A percentile compares a stretch with the other conserved stretches of the same genome.
phyloP scores from a whole-genome alignment of 208 protist genomes.

The Acanthamoeba sp. region DNA sequence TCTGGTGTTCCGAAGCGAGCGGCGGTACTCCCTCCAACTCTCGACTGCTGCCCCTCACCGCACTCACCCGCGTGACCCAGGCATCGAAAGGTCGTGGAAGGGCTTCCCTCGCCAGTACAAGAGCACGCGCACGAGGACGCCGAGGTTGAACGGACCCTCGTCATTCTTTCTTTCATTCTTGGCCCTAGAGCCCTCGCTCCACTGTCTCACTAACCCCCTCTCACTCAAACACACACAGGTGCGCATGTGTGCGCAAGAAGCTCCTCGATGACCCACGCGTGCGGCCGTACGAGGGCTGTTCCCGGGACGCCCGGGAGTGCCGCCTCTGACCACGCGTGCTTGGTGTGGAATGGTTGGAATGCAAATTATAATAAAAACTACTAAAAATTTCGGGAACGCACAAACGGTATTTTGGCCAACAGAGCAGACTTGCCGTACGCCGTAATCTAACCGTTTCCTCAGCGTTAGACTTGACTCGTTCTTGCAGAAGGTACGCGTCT shows the following conservation, averaged over 20 bases:
- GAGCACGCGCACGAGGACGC: not conserved
- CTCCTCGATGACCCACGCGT: constrained; percentile 19
- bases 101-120: constrained; percentile 58
- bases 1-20: constrained; percentile 42
- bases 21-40: not conserved
- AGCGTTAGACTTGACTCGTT: too few species aligned
- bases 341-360: not conserved
- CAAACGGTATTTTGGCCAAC: not conserved
- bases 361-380: not conserved
- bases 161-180: too few species aligned
- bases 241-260: constrained; percentile 60
- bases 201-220: not conserved
- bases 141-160: too few species aligned
- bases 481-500: too few species aligned
- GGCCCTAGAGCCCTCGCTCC: not conserved
- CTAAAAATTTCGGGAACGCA: not conserved
- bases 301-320: not conserved
- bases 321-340: not conserved
- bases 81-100: constrained; percentile 60
- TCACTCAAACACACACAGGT: not conserved
- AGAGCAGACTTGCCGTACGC: too few species aligned
- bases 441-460: not conserved
- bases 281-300: constrained; percentile 37
- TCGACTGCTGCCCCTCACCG: not conserved
- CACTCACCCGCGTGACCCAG: not conserved